Evolutionary conservation across 345 rosid genomes (phyloP).

Genomic region (Gossypium thurberi): DNA sequence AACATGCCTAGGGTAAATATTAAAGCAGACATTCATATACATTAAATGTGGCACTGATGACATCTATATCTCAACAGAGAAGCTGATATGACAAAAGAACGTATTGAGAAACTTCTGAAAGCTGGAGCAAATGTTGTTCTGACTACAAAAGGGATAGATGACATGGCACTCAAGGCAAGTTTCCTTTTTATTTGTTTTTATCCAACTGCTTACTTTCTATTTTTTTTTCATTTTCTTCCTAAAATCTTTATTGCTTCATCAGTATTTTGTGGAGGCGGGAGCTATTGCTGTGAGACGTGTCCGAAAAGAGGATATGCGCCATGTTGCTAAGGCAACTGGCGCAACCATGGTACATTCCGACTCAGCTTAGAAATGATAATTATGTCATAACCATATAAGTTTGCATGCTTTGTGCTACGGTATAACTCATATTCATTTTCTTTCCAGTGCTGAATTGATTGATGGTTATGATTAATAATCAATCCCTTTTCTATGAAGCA

Average conservation of each 20-base stretch:
- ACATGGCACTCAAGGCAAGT: conserved; percentile 92
- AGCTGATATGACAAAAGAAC: conserved; percentile 93
- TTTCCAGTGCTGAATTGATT: not conserved
- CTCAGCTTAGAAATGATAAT: not conserved
- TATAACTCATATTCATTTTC: not conserved
- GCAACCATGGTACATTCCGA: conserved; percentile 66
- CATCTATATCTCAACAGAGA: conserved; percentile 51
- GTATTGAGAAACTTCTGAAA: conserved; percentile 84
- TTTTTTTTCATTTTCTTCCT: not conserved
- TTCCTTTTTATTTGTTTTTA: not conserved
- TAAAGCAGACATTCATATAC: not conserved
- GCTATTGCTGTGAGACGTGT: conserved; percentile 98
- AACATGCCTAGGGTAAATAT: not conserved
- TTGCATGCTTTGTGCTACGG: not conserved
- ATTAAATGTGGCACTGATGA: conserved; percentile 3
- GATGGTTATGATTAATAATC: not conserved
- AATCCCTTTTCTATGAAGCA: not conserved
- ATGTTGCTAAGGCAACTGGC: conserved; percentile 96
- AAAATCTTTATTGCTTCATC: conserved; percentile 21
- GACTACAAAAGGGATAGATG: conserved; percentile 97
- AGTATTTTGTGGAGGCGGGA: conserved; percentile 97
- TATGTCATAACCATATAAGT: not conserved
- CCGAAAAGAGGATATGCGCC: conserved; percentile 95
- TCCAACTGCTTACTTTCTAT: not conserved
- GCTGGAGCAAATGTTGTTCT: conserved; percentile 97